Evolutionary conservation across 2,329 filamentous ascomycete genomes (phyloP), one percentile per base, ranked within the genome.

Genomic region (Elsinoe fawcettii): DNA sequence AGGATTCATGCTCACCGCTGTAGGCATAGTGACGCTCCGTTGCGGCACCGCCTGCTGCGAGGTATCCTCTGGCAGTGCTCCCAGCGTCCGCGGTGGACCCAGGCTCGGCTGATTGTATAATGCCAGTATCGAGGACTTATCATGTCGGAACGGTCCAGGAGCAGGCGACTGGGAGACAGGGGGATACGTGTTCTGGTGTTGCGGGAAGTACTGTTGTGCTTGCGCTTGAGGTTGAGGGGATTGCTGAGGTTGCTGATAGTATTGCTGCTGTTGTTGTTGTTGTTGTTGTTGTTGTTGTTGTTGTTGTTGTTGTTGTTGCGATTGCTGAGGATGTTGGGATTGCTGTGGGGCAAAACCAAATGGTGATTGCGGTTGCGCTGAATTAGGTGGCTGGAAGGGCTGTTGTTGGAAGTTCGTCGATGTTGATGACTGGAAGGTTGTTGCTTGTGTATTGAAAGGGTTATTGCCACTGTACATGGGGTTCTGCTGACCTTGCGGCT

Each of bases 71-170:
- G 67, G 62, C 18, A 70, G 62, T 27, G 71, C 65, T 46, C 69
- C 67, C 14, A 69, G 59, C 61, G 63, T 65, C 25, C 72, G 66
- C 27, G 74, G 70, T 3, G 78, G 75, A 1, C 76, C 73, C 32
- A 77, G 70, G 51, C 82, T 78, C 6, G 80, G 77, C 37, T 84
- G 80, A 66, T 81, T 84, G 70, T 88, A 92, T 9, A 93, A 71
- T 5, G 88, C 85, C 69, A 92, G 76, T 59, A 93, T 92, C 3
- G 85, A 85, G 2, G 81, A 82, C 61, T 87, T 91, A 65, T 90
- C 83, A 27, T 84, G 78, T 30, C 80, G 75, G 41, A 74, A 74
- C 14, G 76, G 74, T 53, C 41, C 39, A 11, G 54, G 25, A 3
- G 54, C 30, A 8, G 54, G 54, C 7, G 39, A 46, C 62, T 80